These are phyloP conservation scores for Thelonectria rubi DNA, from an alignment of 2,329 filamentous ascomycete genomes.

Conservation along the genomic window DNA sequence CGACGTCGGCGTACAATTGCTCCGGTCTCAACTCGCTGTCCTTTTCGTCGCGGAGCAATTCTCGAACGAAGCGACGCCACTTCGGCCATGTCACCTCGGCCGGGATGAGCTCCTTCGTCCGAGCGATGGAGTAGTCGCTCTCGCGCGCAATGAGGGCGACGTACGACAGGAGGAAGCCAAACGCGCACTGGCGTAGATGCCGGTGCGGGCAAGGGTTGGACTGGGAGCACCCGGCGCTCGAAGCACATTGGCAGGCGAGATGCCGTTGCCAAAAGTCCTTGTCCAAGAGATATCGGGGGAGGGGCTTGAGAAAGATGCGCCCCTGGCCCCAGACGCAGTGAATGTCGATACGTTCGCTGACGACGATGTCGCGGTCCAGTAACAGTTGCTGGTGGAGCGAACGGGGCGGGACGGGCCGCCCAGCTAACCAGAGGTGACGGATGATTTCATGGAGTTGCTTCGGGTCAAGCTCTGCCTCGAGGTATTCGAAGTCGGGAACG, in stretches of 20 bases:
- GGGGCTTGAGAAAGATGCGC: constrained; percentile 51
- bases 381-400: constrained; percentile 50
- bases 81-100: constrained; percentile 16
- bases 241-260: constrained; percentile 32
- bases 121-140: constrained; percentile 18
- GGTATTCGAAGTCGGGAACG: constrained; percentile 5
- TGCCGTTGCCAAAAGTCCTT: constrained; percentile 48
- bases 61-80: constrained; percentile 12
- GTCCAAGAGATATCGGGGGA: constrained; percentile 52
- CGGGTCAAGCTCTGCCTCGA: constrained; percentile 15
- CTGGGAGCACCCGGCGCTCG: not conserved
- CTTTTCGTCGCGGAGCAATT: constrained; percentile 2
- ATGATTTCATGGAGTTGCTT: constrained; percentile 19
- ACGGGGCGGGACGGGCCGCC: constrained; percentile 46
- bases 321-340: constrained; percentile 52
- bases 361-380: constrained; percentile 45
- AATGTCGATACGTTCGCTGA: constrained; percentile 51
- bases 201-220: not conserved
- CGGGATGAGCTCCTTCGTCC: constrained; percentile 6
- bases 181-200: constrained; percentile 12
- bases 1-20: constrained; percentile 17
- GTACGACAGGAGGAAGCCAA: constrained; percentile 20
- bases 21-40: constrained; percentile 5
- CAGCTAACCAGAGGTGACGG: constrained; percentile 35
- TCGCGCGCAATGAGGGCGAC: constrained; percentile 11